These are phyloP conservation scores for Solanum bukasovii DNA, from an alignment of 257 asterid species.

Conservation along the genomic window DNA sequence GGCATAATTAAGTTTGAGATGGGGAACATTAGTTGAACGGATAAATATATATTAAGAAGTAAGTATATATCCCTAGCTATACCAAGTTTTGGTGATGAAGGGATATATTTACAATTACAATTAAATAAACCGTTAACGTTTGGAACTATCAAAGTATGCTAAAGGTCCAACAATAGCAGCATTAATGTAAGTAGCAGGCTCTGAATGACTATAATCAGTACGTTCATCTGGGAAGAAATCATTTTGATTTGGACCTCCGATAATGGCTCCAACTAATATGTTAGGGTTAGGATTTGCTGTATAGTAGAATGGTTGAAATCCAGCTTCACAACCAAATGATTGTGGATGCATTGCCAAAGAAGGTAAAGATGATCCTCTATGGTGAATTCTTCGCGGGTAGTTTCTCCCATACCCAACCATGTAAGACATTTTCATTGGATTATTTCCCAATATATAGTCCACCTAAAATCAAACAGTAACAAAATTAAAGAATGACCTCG, in stretches of 20 bases:
- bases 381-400: constrained; percentile 66
- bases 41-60: neutral
- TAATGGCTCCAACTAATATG: constrained; percentile 47
- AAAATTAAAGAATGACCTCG: neutral
- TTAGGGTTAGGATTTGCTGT: constrained; percentile 55
- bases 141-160: constrained; percentile 43
- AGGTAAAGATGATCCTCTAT: constrained; percentile 77
- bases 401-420: constrained; percentile 76
- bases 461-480: constrained; percentile 25
- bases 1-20: neutral
- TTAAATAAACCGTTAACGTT: neutral
- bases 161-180: constrained; percentile 82
- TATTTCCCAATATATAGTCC: constrained; percentile 71
- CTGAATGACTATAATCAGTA: constrained; percentile 57
- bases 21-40: neutral
- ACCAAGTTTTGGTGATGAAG: neutral
- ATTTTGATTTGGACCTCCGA: constrained; percentile 81
- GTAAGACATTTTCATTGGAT: constrained; percentile 74
- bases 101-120: neutral
- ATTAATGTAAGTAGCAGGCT: constrained; percentile 80
- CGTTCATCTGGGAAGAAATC: constrained; percentile 70
- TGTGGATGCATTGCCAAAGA: constrained; percentile 35
- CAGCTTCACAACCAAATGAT: constrained; percentile 53
- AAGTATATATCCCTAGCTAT: neutral
- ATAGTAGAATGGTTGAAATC: constrained; percentile 50